Percentiles rank a stretch among this genome's conserved stretches.
Conservation (phyloP, 305 asterid genomes). For the Fraxinus ornus region DNA sequence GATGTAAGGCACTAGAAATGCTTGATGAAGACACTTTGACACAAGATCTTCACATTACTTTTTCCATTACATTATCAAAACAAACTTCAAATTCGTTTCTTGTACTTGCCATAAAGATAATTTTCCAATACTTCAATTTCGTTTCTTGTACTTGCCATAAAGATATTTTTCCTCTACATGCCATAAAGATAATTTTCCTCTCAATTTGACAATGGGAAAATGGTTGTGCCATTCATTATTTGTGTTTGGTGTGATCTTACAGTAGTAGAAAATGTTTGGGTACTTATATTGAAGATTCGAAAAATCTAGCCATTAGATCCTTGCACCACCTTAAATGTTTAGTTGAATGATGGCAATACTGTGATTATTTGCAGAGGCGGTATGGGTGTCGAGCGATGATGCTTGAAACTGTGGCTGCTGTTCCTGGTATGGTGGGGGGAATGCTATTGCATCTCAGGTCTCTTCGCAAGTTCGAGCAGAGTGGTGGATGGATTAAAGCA, state of each 20-base stretch:
- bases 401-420: slow-evolving; percentile 99
- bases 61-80: neutral
- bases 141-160: too few species aligned
- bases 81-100: neutral
- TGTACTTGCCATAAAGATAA: too few species aligned
- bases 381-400: slow-evolving; percentile 98
- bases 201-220: neutral
- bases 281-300: slow-evolving; percentile 7
- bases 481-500: slow-evolving; percentile 99
- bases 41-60: neutral
- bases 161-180: too few species aligned
- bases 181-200: neutral
- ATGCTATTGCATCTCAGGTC: slow-evolving; percentile 86
- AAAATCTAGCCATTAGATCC: neutral
- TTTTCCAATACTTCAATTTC: too few species aligned
- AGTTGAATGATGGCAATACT: neutral
- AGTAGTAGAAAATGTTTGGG: neutral
- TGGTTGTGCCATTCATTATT: neutral
- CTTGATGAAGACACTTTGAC: neutral
- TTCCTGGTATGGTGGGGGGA: slow-evolving; percentile 98
- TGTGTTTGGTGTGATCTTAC: neutral
- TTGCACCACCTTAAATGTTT: neutral
- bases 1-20: neutral
- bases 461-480: slow-evolving; percentile 81
- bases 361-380: slow-evolving; percentile 57